phyloP scores from a whole-genome alignment of 768 basidiomycete genomes.

The Boletus rubroflammeus region DNA sequence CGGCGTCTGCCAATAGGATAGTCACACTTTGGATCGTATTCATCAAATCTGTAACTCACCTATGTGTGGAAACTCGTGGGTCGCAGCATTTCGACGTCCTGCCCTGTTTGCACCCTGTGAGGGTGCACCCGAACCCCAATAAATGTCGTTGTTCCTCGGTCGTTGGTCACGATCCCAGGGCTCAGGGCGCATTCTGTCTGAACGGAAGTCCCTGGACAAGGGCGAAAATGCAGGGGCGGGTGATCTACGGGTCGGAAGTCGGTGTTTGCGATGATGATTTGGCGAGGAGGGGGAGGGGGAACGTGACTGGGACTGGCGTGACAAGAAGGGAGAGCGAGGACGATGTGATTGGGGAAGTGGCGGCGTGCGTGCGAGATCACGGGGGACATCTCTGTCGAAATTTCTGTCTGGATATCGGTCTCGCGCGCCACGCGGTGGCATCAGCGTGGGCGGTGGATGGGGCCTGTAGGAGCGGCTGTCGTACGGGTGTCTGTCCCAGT shows the following conservation, averaged over 20 bases:
- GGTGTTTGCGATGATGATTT: slow-evolving; percentile 31
- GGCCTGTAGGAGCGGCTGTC: slow-evolving; percentile 21
- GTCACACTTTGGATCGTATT: neutral
- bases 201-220: slow-evolving; percentile 32
- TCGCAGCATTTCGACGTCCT: slow-evolving; percentile 2
- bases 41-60: slow-evolving; percentile 6
- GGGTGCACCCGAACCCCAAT: slow-evolving; percentile 12
- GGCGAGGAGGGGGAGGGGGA: slow-evolving; percentile 38
- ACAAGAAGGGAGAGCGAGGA: slow-evolving; percentile 23
- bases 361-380: slow-evolving; percentile 21
- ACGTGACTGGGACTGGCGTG: slow-evolving; percentile 33
- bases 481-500: slow-evolving; percentile 22
- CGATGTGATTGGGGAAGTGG: slow-evolving; percentile 20
- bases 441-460: slow-evolving; percentile 1
- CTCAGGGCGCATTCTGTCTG: slow-evolving; percentile 36
- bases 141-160: slow-evolving; percentile 28
- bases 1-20: slow-evolving; percentile 6
- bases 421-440: slow-evolving; percentile 13
- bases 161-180: slow-evolving; percentile 34
- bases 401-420: slow-evolving; percentile 27
- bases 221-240: slow-evolving; percentile 39
- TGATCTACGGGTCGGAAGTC: slow-evolving; percentile 37
- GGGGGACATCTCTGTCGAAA: slow-evolving; percentile 21
- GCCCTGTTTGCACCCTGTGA: slow-evolving; percentile 6
- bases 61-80: slow-evolving; percentile 4